A percentile compares a stretch with the other conserved stretches of the same genome.
These are phyloP conservation scores for Podospora conica DNA, from an alignment of 495 filamentous ascomycete species.

Conservation along the genomic window DNA sequence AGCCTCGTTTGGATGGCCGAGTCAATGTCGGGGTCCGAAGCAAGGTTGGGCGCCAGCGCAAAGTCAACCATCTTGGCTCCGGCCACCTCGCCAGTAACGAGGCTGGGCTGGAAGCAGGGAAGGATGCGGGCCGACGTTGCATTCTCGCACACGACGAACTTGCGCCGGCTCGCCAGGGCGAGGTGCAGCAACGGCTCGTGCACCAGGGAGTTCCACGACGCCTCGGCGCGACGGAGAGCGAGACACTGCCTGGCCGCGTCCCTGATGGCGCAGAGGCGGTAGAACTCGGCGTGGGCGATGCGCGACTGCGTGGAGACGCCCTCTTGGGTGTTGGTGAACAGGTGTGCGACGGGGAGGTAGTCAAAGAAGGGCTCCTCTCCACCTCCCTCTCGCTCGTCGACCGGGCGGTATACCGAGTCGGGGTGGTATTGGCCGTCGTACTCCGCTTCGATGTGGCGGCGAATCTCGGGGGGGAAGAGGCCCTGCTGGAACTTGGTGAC, in stretches of 20 bases:
- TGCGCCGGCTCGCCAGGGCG: neutral
- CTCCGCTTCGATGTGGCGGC: neutral
- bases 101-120: slow-evolving; percentile 6
- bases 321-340: neutral
- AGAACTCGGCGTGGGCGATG: slow-evolving; percentile 5
- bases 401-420: neutral
- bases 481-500: slow-evolving; percentile 3
- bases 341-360: slow-evolving; percentile 6
- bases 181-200: slow-evolving; percentile 9
- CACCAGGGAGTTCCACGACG: slow-evolving; percentile 8
- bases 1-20: slow-evolving; percentile 4
- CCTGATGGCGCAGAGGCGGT: slow-evolving; percentile 2
- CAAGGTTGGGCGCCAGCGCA: neutral
- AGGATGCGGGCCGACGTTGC: slow-evolving; percentile 8
- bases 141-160: slow-evolving; percentile 5
- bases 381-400: neutral
- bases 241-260: slow-evolving; percentile 3
- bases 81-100: slow-evolving; percentile 5
- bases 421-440: neutral
- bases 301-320: neutral
- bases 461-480: slow-evolving; percentile 9
- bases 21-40: neutral
- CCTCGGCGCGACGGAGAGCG: slow-evolving; percentile 4
- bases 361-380: slow-evolving; percentile 4
- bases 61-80: slow-evolving; percentile 12